Evolutionary conservation across 192 early-diverging fungal species (phyloP), one percentile per base, ranked within the genome.

Genomic region (Gonapodya sp.): DNA sequence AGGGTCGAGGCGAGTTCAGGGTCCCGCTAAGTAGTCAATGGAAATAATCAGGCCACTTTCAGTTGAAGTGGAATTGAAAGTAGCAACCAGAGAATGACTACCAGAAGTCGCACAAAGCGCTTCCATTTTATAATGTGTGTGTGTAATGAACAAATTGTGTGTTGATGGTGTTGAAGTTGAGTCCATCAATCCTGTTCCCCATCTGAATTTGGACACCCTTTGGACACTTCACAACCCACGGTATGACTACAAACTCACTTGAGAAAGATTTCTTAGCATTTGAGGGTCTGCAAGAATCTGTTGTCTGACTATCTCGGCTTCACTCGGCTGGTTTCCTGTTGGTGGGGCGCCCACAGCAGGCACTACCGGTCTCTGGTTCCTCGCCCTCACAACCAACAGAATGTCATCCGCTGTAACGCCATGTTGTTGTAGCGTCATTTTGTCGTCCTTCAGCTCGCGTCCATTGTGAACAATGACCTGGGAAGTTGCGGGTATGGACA

Each of bases 371-470:
- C 1, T 36, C 64, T 80, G 36, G 73, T 82, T 16, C 36, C 73
- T 77, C 85, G 84, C 33, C 81, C 46, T 64, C 8, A 64, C 82
- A 32, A 96, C 85, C 30, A 94, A 87, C 32, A 97, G 46, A 79
- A 95, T 89, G 79, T 96, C 94, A 81, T 95, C 91, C 73, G 91
- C 86, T 36, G 82, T 84, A 0, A 98, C 87, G 0, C 89, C 91
- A 79, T 90, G 88, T 35, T 87, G 86, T n/a, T 83, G 85, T 1
- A 97, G 85, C 31, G 94, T 91, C 82, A 88, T 87, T 64, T 91
- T 87, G 0, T 83, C 83, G 37, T 93, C 92, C 0, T 78, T 81
- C 1, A 96, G 87, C 81, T 85, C 86, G 8, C 79, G 79, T 18
- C 93, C 93, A 78, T 96, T 92, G 84, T 92, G 89, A 79, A 85